Percentiles rank a stretch among this genome's conserved stretches.
phyloP scores from a whole-genome alignment of 495 filamentous ascomycete species.

The Penicillium bovifimosum region DNA sequence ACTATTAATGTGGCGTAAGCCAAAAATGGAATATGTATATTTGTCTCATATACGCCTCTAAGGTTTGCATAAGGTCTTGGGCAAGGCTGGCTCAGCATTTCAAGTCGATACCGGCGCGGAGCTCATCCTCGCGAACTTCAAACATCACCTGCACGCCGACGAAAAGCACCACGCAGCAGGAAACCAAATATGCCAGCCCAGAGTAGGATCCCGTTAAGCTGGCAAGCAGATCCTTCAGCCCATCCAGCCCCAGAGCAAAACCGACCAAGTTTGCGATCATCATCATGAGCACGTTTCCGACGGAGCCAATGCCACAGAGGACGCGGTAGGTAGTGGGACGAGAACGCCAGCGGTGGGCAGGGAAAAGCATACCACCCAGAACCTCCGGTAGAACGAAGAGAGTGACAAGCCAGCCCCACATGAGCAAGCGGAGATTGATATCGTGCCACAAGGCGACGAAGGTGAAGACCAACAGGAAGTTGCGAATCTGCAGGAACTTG shows the following conservation, averaged over 20 bases:
- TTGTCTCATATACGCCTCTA: background rate
- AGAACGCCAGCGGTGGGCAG: slow-evolving; percentile 59
- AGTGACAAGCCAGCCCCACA: slow-evolving; percentile 95
- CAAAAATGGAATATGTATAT: background rate
- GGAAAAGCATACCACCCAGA: slow-evolving; percentile 64
- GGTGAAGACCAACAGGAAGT: slow-evolving; percentile 84
- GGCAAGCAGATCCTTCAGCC: slow-evolving; percentile 66
- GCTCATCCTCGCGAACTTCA: slow-evolving; percentile 82
- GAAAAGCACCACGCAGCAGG: slow-evolving; percentile 68
- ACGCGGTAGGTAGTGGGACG: slow-evolving; percentile 67
- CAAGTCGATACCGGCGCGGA: slow-evolving; percentile 71
- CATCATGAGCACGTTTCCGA: slow-evolving; percentile 90
- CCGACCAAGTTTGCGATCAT: slow-evolving; percentile 92
- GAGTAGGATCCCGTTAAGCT: slow-evolving; percentile 70
- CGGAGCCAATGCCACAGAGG: slow-evolving; percentile 78
- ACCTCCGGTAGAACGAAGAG: slow-evolving; percentile 90
- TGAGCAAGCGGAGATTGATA: slow-evolving; percentile 83
- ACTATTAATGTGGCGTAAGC: slow-evolving; percentile 1
- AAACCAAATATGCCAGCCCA: slow-evolving; percentile 66
- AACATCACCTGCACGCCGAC: slow-evolving; percentile 93
- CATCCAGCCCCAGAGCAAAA: slow-evolving; percentile 88
- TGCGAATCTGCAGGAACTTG: slow-evolving; percentile 46
- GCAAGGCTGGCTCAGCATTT: slow-evolving; percentile 60
- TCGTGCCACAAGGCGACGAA: slow-evolving; percentile 99
- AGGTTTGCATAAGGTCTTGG: background rate